Conservation (phyloP, 371 early-diverging fungal species). For the Mortierella sp. region DNA sequence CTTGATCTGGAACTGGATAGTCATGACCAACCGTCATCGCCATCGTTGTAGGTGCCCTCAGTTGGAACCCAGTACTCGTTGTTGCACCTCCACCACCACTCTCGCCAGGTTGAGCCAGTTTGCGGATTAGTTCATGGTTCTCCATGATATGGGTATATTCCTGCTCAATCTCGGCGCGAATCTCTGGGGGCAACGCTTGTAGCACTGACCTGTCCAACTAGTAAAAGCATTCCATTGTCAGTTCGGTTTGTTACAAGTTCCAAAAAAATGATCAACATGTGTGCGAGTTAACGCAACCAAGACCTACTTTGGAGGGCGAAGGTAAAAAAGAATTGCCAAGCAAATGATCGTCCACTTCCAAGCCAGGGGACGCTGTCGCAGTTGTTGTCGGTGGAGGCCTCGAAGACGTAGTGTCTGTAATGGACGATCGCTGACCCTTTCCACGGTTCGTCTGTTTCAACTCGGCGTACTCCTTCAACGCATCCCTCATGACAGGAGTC, state of each 20-base stretch:
- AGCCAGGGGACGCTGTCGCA: background rate
- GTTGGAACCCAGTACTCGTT: background rate
- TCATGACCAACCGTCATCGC: background rate
- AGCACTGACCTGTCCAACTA: slow-evolving; percentile 54
- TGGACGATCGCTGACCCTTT: background rate
- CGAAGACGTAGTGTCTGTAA: background rate
- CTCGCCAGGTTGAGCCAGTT: slow-evolving; percentile 20
- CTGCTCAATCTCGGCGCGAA: slow-evolving; percentile 57
- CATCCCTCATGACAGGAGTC: slow-evolving; percentile 56
- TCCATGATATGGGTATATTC: slow-evolving; percentile 52
- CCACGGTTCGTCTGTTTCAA: background rate
- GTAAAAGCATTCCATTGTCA: too few species aligned
- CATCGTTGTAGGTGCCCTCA: background rate
- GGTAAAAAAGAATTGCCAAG: slow-evolving; percentile 16
- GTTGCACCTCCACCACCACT: background rate
- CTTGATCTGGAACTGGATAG: background rate
- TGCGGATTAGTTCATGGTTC: slow-evolving; percentile 35
- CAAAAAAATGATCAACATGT: background rate
- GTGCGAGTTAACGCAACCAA: background rate
- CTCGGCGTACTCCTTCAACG: slow-evolving; percentile 60
- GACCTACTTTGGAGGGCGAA: slow-evolving; percentile 28
- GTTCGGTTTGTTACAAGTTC: background rate
- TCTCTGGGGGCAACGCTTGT: slow-evolving; percentile 52
- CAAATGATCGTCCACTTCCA: background rate
- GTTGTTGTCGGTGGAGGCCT: background rate